These are phyloP conservation scores for Solanum virginianum DNA, from an alignment of 257 asterid genomes.

Conservation along the genomic window DNA sequence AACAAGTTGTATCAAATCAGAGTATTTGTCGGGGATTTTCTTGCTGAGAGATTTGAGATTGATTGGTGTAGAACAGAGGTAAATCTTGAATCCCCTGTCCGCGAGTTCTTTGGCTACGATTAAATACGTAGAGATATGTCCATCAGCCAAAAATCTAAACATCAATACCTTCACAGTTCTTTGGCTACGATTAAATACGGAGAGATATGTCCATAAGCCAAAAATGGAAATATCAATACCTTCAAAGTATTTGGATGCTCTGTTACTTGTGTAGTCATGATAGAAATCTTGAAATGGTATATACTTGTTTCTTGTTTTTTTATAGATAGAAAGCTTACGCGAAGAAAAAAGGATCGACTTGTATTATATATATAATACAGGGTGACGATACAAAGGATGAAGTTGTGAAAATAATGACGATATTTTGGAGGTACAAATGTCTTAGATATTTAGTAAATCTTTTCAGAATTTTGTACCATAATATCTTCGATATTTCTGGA, in stretches of 20 bases:
- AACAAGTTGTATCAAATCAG: constrained; percentile 7
- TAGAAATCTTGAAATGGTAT: neutral
- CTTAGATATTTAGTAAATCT: too few relatives aligned
- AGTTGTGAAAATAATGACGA: too few relatives aligned
- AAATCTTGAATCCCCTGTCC: constrained; percentile 12
- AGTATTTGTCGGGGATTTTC: constrained; percentile 6
- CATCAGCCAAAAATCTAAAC: constrained; percentile 3
- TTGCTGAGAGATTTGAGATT: constrained; percentile 20
- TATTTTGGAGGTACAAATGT: too few relatives aligned
- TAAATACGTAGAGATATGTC: neutral
- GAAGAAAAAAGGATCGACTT: too few relatives aligned
- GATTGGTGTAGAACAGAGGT: constrained; percentile 33
- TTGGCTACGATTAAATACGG: constrained; percentile 7
- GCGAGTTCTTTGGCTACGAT: constrained; percentile 29
- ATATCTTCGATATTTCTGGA: too few relatives aligned
- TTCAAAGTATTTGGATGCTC: neutral
- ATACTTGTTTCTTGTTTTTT: neutral
- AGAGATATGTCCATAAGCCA: constrained; percentile 3
- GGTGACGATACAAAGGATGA: too few relatives aligned
- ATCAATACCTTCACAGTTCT: neutral
- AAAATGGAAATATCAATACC: constrained; percentile 1
- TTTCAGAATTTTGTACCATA: too few relatives aligned
- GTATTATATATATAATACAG: too few relatives aligned
- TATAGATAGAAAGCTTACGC: too few relatives aligned
- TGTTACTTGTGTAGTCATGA: neutral